Evolutionary conservation across 2,329 filamentous ascomycete species (phyloP).

Genomic region (Trichoderma gracile): DNA sequence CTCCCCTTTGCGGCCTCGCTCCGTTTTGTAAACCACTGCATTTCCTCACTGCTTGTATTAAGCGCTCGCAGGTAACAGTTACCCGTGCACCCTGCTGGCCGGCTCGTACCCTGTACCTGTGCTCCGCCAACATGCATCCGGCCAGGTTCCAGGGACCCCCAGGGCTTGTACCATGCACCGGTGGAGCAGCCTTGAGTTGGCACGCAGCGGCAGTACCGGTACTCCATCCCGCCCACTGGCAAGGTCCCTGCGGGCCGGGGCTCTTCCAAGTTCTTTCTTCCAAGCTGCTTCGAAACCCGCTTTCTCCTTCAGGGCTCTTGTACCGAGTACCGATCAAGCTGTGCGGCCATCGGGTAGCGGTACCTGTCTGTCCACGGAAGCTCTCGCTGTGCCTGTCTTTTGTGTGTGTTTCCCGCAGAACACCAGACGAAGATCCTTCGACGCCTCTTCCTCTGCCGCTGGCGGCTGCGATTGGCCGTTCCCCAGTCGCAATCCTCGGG

Average conservation of each 20-base stretch:
- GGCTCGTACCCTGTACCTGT: neutral
- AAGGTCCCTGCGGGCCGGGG: neutral
- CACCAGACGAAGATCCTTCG: constrained; percentile 3
- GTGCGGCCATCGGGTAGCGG: neutral
- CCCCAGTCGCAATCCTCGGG: neutral
- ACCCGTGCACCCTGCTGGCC: constrained; percentile 13
- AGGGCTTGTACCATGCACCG: neutral
- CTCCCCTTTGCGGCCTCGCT: neutral
- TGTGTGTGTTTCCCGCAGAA: neutral
- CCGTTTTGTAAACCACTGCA: neutral
- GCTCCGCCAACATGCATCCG: constrained; percentile 6
- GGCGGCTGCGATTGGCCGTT: constrained; percentile 1
- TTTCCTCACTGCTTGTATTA: neutral
- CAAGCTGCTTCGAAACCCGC: too few species aligned
- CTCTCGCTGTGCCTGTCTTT: neutral
- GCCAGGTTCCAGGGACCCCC: neutral
- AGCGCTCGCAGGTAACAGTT: neutral
- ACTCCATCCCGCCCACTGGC: constrained; percentile 2
- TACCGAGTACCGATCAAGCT: neutral
- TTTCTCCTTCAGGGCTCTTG: neutral
- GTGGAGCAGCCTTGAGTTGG: constrained; percentile 11
- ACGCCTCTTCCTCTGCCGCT: neutral
- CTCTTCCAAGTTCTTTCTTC: too few species aligned
- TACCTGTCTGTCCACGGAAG: too few species aligned
- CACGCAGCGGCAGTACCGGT: constrained; percentile 17